A percentile compares a stretch with the other conserved stretches of the same genome.
phyloP scores from a whole-genome alignment of 306 rosid species.

The Casuarina cunninghamiana region DNA sequence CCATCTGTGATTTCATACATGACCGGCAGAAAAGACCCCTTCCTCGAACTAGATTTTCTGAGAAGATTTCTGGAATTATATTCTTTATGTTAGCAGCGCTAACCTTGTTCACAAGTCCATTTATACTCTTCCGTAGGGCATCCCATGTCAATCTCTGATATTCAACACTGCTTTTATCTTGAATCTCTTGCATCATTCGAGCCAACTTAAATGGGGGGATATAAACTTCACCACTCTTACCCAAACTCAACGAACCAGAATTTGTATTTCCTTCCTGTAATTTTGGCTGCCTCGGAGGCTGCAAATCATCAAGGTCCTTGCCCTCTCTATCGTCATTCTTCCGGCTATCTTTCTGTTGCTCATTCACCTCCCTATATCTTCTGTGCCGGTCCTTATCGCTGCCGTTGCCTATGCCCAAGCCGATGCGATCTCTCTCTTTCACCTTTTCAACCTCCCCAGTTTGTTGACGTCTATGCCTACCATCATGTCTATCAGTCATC shows the following conservation, averaged over 20 bases:
- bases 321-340: constrained; percentile 45
- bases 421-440: constrained; percentile 29
- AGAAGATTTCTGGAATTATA: constrained; percentile 75
- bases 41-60: constrained; percentile 84
- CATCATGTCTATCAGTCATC: constrained; percentile 11
- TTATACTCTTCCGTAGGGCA: constrained; percentile 93
- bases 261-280: constrained; percentile 38
- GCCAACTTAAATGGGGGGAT: constrained; percentile 96
- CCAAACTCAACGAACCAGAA: constrained; percentile 50
- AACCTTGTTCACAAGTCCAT: constrained; percentile 93
- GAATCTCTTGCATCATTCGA: constrained; percentile 83
- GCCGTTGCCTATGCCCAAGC: constrained; percentile 22
- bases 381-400: constrained; percentile 30
- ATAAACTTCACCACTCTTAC: constrained; percentile 92
- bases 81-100: constrained; percentile 84
- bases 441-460: constrained; percentile 19
- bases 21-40: constrained; percentile 95
- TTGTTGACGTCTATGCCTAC: constrained; percentile 23
- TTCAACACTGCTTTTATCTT: constrained; percentile 81
- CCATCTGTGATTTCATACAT: constrained; percentile 97
- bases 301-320: constrained; percentile 30
- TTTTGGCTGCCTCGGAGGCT: constrained; percentile 33
- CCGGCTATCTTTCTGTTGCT: constrained; percentile 29
- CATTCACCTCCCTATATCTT: constrained; percentile 33
- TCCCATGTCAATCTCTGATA: constrained; percentile 97